These are phyloP conservation scores for Oemleria cerasiformis DNA, from an alignment of 306 rosid species.

Conservation along the genomic window DNA sequence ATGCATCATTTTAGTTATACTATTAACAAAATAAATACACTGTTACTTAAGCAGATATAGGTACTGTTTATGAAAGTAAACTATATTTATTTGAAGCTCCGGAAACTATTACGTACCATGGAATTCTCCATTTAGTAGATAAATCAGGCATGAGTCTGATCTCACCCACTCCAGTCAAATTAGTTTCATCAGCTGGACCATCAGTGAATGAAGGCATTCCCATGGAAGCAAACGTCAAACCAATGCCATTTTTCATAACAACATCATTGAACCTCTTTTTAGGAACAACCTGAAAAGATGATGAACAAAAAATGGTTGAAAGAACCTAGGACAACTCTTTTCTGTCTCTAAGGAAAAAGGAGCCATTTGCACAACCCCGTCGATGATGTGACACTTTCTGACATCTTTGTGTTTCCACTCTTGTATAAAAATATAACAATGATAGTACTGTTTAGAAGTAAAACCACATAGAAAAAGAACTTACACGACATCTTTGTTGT, in stretches of 20 bases:
- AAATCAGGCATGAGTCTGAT: constrained; percentile 81
- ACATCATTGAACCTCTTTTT: constrained; percentile 56
- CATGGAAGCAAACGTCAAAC: constrained; percentile 61
- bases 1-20: background rate
- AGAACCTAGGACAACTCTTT: background rate
- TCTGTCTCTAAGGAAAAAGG: background rate
- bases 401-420: too few species aligned
- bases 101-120: constrained; percentile 53
- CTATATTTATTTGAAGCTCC: background rate
- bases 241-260: constrained; percentile 57
- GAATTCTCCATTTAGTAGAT: constrained; percentile 64
- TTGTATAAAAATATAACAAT: background rate
- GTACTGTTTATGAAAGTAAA: background rate
- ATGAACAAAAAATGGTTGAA: constrained; percentile 6
- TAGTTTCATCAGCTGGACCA: constrained; percentile 65
- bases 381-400: too few species aligned
- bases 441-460: background rate
- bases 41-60: background rate
- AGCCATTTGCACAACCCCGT: too few species aligned
- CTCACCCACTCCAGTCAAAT: constrained; percentile 75
- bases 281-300: constrained; percentile 72
- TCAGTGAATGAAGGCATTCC: constrained; percentile 67
- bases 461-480: constrained; percentile 21
- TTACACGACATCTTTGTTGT: constrained; percentile 91
- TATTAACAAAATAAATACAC: background rate